Evolutionary conservation across 2,329 filamentous ascomycete genomes (phyloP), one percentile per base, ranked within the genome.

Genomic region (Ilyonectria mors-panacis): DNA sequence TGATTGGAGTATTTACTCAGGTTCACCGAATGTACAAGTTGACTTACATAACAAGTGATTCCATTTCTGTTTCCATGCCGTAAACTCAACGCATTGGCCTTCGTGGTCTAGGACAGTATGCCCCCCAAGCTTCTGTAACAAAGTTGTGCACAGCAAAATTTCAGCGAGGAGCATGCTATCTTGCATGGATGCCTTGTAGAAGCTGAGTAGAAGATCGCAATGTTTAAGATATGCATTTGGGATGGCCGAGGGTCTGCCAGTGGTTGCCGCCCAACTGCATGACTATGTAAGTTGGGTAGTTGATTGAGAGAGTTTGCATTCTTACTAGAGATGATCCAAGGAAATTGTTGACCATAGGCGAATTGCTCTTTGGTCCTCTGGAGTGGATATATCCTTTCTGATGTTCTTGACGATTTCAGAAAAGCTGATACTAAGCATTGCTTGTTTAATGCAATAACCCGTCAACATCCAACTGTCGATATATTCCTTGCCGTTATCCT

Each of bases 391-490:
- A 1, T 23, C 50, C 10, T 55, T 37, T 19, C 17, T 55, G 10
- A 62, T 62, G 8, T 44, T 55, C 2, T 53, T 21, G 7, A 55
- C 42, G 6, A 56, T 56, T 15, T 47, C 21, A 6, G 59, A 56
- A 33, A 62, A 62, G 42, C 42, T 62, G 9, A 62, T 62, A 3
- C 50, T 35, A 2, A 62, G 59, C 59, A 62, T 62, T 1, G 59
- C 59, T 44, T 62, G 59, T 28, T 55, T 55, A 4, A 28, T 50
- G 19, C 59, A 62, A n/a, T 62, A 62, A 0, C 59, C 59, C 1
- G 59, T 62, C 19, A 62, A 8, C 50, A 62, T 33, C 59, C 59
- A 62, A n/a, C 59, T 56, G 50, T 62, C 59, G 23, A 62, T 62
- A 4, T 55, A 62, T 23, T 62, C 59, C 13, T 26, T 30, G 17